phyloP scores from a whole-genome alignment of 1,139 yeast species.

The Saccharomycopsis phalli region DNA sequence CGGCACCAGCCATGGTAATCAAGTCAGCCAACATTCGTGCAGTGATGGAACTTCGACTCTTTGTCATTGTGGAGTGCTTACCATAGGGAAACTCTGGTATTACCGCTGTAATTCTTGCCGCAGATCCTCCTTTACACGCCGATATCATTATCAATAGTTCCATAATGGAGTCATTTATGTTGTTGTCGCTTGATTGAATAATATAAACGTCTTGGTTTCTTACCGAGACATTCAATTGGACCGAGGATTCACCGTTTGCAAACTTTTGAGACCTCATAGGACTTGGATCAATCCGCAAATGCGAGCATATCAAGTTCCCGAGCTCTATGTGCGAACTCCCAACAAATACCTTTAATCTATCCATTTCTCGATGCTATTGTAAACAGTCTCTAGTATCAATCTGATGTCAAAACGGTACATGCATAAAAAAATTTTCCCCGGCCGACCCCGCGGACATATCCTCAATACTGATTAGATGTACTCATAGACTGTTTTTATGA shows the following conservation, averaged over 20 bases:
- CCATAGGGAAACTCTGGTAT: slow-evolving; percentile 97
- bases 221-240: slow-evolving; percentile 88
- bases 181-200: slow-evolving; percentile 85
- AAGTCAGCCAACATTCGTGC: slow-evolving; percentile 98
- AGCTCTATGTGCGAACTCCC: slow-evolving; percentile 95
- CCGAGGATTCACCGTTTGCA: slow-evolving; percentile 95
- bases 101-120: slow-evolving; percentile 93
- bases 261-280: slow-evolving; percentile 86
- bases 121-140: slow-evolving; percentile 96
- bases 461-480: no score
- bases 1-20: slow-evolving; percentile 97
- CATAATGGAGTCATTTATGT: slow-evolving; percentile 93
- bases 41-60: slow-evolving; percentile 96
- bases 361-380: slow-evolving; percentile 8
- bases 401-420: no score
- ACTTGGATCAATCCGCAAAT: slow-evolving; percentile 92
- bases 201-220: slow-evolving; percentile 96
- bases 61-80: slow-evolving; percentile 95
- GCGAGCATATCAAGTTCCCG: slow-evolving; percentile 81
- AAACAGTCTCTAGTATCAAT: background rate
- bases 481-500: no score
- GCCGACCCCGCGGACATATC: no score
- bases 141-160: slow-evolving; percentile 85
- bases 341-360: slow-evolving; percentile 62
- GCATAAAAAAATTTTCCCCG: no score